Evolutionary conservation across 2,329 filamentous ascomycete genomes (phyloP).

Genomic region (Aspergillus proliferans): DNA sequence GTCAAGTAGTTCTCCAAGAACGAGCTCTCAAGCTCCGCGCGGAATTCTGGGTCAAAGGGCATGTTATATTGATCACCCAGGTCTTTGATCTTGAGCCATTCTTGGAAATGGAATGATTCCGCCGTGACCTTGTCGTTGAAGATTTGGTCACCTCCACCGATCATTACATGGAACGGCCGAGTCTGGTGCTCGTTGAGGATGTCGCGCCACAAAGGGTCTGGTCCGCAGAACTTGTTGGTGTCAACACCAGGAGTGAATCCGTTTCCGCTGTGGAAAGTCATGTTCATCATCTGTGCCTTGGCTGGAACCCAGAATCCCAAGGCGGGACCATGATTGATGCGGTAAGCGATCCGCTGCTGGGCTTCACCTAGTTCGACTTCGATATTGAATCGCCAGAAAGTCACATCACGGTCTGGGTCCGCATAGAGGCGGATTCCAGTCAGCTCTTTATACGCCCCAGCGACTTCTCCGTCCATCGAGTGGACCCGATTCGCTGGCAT

Average conservation of each 20-base stretch:
- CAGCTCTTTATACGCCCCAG: constrained; percentile 76
- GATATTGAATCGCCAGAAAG: constrained; percentile 96
- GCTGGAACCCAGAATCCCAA: constrained; percentile 93
- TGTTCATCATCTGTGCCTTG: constrained; percentile 81
- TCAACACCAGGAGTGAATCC: constrained; percentile 81
- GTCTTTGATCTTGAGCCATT: constrained; percentile 79
- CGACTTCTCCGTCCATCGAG: constrained; percentile 65
- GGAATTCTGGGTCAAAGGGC: constrained; percentile 73
- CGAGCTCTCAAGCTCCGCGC: constrained; percentile 79
- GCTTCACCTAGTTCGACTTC: constrained; percentile 75
- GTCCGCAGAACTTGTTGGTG: constrained; percentile 74
- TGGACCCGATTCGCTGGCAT: constrained; percentile 44
- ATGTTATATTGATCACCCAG: constrained; percentile 70
- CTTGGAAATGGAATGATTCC: constrained; percentile 67
- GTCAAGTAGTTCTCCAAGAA: constrained; percentile 82
- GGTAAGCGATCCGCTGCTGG: constrained; percentile 86
- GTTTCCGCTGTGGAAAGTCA: constrained; percentile 98
- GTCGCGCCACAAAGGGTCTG: constrained; percentile 94
- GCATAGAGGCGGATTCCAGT: constrained; percentile 74
- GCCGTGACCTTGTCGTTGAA: constrained; percentile 84
- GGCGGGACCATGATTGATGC: constrained; percentile 85
- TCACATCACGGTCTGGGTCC: constrained; percentile 77
- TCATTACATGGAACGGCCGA: constrained; percentile 93
- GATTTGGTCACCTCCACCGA: constrained; percentile 93
- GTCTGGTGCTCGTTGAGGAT: constrained; percentile 88